A percentile compares a stretch with the other conserved stretches of the same genome.
These are phyloP conservation scores for Chalciporus chontae DNA, from an alignment of 768 basidiomycete genomes.

Conservation along the genomic window DNA sequence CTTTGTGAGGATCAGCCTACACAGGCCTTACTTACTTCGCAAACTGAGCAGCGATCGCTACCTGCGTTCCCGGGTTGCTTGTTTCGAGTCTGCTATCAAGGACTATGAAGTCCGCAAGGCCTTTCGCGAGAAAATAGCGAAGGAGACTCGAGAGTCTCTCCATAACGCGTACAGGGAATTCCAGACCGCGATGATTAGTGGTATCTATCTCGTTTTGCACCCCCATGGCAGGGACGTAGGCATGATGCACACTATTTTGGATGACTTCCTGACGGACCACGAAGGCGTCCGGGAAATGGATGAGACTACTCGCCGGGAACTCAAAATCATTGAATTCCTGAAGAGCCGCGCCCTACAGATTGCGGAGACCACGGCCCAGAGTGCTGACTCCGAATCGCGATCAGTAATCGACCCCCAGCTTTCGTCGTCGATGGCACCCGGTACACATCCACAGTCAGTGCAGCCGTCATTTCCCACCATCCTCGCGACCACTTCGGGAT, in stretches of 20 bases:
- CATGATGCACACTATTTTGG: conserved; percentile 76
- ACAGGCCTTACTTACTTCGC: conserved; percentile 86
- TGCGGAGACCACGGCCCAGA: conserved; percentile 32
- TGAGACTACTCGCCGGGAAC: conserved; percentile 76
- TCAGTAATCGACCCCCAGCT: conserved; percentile 35
- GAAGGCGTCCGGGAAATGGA: conserved; percentile 59
- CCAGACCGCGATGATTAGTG: conserved; percentile 86
- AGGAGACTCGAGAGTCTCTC: conserved; percentile 64
- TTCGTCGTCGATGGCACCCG: conserved; percentile 10
- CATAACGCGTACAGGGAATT: conserved; percentile 85
- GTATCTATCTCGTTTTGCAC: conserved; percentile 80
- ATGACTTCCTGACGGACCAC: conserved; percentile 67
- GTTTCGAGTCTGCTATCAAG: conserved; percentile 86
- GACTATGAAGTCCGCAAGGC: conserved; percentile 78
- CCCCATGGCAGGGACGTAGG: conserved; percentile 66
- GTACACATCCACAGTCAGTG: conserved; percentile 10
- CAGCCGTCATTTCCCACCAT: conserved; percentile 23
- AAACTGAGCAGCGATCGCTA: conserved; percentile 74
- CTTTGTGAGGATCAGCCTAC: conserved; percentile 78
- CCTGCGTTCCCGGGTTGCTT: conserved; percentile 75
- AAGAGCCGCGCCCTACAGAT: conserved; percentile 62
- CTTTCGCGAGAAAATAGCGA: conserved; percentile 58
- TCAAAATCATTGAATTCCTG: conserved; percentile 82
- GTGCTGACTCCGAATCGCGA: conserved; percentile 13
- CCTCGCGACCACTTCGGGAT: conserved; percentile 19